Evolutionary conservation across 2,329 filamentous ascomycete genomes (phyloP).

Genomic region (Stemphylium vesicarium): DNA sequence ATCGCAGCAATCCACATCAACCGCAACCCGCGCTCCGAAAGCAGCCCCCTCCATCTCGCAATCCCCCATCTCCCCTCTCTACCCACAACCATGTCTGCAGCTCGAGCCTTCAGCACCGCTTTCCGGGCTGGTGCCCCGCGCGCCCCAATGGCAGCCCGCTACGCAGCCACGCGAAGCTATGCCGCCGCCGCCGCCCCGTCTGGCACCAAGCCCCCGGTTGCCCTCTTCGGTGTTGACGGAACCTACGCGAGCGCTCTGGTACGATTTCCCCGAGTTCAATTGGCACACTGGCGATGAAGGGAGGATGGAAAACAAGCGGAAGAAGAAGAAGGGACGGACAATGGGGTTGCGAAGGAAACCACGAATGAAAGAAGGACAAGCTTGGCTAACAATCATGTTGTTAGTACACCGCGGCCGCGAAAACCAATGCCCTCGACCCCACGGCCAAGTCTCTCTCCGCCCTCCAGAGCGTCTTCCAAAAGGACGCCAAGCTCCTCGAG

Average conservation of each 20-base stretch:
- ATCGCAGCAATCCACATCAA: constrained; percentile 29
- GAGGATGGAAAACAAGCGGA: constrained; percentile 20
- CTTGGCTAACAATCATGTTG: constrained; percentile 33
- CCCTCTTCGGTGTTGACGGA: constrained; percentile 94
- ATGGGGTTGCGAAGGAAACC: constrained; percentile 16
- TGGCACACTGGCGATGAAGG: constrained; percentile 24
- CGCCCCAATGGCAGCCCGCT: constrained; percentile 64
- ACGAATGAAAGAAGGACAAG: background rate
- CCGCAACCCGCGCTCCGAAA: constrained; percentile 25
- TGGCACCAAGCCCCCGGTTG: constrained; percentile 81
- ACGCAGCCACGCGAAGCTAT: constrained; percentile 75
- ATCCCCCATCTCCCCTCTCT: constrained; percentile 46
- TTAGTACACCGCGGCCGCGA: constrained; percentile 94
- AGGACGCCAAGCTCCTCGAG: constrained; percentile 78
- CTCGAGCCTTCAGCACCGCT: constrained; percentile 62
- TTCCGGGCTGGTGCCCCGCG: constrained; percentile 63
- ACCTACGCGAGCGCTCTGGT: constrained; percentile 99
- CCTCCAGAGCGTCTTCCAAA: constrained; percentile 75
- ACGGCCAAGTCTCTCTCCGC: constrained; percentile 79
- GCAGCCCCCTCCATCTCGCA: constrained; percentile 36
- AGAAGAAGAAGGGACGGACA: constrained; percentile 5
- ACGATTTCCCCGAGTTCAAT: constrained; percentile 54
- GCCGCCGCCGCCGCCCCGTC: constrained; percentile 66
- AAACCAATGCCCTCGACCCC: constrained; percentile 82
- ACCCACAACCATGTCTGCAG: constrained; percentile 60